Evolutionary conservation across 2,329 filamentous ascomycete species (phyloP), one percentile per base, ranked within the genome.

Genomic region (Penicillium sp.): DNA sequence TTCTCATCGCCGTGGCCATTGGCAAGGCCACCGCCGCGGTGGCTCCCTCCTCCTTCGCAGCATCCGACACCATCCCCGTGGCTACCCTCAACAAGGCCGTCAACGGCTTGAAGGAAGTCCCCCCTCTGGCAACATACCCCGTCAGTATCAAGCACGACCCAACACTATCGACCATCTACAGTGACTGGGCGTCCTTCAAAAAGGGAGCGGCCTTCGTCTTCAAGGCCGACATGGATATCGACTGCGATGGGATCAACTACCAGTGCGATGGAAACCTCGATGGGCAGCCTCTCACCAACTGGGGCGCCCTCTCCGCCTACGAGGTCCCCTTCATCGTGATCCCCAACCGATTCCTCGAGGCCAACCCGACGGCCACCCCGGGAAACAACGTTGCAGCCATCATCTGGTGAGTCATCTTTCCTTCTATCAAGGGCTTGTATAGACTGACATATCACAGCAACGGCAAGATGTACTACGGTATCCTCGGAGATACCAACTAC

Each of bases 151-250:
- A 67, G 9, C 21, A 41, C 1, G 65, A 64, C 11, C 58, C 70
- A 15, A 52, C 63, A 4, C 67, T 63, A 19, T 68, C 69, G 7
- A 73, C 70, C 2, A 74, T 75, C 41, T 65, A 75, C 46, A 67
- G 59, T 29, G 73, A 75, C 56, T 75, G 72, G 72, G 59, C 65
- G 0, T 64, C 61, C 0, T 73, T 73, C 50, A 61, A 49, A 38
- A 44, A 74, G 67, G 73, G 72, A 5, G 69, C 73, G 1, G 70
- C 73, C 13, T 66, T 70, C 48, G 66, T 70, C 23, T 75, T 65
- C 65, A 57, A 70, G 1, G 73, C 73, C 1, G 73, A 75, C 47
- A 75, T 75, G 73, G 73, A 75, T 53, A 70, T 74, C 4, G 73
- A 75, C 62, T 75, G 73, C 30, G 73, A 75, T 56, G 73, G 73